A percentile compares a stretch with the other conserved stretches of the same genome.
Evolutionary conservation across 2,329 filamentous ascomycete genomes (phyloP).

Genomic region (Ceratocystis colombiana): DNA sequence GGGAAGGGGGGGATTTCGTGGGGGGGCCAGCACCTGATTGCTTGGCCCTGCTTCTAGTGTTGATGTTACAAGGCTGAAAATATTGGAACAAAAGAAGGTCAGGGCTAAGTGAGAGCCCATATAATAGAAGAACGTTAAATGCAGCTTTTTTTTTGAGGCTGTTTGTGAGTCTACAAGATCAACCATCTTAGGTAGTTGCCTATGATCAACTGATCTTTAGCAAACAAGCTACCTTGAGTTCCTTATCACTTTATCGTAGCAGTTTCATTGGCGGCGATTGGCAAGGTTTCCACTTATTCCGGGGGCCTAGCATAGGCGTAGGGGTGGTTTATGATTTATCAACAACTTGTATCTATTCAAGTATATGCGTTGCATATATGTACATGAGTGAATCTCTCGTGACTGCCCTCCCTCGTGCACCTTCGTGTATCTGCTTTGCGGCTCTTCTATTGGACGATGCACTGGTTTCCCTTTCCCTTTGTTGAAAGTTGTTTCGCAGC

Average conservation of each 20-base stretch:
- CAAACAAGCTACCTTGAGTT: not conserved
- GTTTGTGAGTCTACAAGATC: not conserved
- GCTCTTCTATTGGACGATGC: too few species aligned
- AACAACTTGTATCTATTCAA: not conserved
- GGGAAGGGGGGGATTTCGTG: not conserved
- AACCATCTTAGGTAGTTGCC: not conserved
- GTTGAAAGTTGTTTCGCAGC: too few species aligned
- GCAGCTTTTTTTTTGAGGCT: not conserved
- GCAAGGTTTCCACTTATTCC: not conserved
- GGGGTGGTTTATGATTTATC: not conserved
- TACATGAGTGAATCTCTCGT: not conserved
- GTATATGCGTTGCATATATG: constrained; percentile 2
- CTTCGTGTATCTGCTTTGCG: too few species aligned
- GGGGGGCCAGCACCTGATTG: not conserved
- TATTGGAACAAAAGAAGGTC: not conserved
- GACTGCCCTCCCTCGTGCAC: not conserved
- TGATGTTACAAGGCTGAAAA: not conserved
- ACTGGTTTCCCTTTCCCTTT: not conserved
- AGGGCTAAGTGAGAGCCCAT: not conserved
- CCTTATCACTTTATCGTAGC: not conserved
- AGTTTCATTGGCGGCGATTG: not conserved
- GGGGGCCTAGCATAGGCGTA: not conserved
- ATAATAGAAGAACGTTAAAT: too few species aligned
- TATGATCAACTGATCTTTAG: not conserved
- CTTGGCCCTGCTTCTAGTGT: not conserved